phyloP scores from a whole-genome alignment of 139 green algal genomes.

The Volvox reticuliferus region DNA sequence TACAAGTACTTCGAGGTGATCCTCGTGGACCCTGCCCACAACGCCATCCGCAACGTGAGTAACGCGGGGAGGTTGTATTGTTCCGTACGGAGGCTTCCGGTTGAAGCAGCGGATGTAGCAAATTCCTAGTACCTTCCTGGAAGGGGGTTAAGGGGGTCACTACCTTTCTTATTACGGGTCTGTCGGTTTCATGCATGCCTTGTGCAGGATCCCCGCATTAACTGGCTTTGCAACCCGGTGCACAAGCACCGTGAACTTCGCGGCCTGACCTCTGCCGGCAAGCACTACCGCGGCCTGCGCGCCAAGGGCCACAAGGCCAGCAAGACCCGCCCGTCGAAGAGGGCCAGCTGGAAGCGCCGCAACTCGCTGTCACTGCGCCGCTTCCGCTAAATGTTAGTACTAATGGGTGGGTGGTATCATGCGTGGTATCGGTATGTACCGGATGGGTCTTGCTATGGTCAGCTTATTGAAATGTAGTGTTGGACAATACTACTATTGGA shows the following conservation, averaged over 20 bases:
- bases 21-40: conserved; percentile 97
- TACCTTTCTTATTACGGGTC: background rate
- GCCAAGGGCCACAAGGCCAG: conserved; percentile 90
- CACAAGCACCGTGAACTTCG: conserved; percentile 99
- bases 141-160: background rate
- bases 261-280: conserved; percentile 95
- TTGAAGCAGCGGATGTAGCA: too few relatives aligned
- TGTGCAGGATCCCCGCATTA: conserved; percentile 94
- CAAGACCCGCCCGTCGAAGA: conserved; percentile 92
- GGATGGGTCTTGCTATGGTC: too few relatives aligned
- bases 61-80: background rate
- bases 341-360: conserved; percentile 92
- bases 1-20: conserved; percentile 99
- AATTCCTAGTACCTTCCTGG: too few relatives aligned
- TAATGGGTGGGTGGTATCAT: background rate
- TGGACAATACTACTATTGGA: too few relatives aligned
- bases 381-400: conserved; percentile 87
- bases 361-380: conserved; percentile 91
- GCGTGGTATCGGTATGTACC: background rate
- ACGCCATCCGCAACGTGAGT: conserved; percentile 91
- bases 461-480: background rate
- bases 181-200: background rate
- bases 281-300: conserved; percentile 93
- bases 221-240: conserved; percentile 98
- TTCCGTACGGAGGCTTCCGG: too few relatives aligned